Percentiles rank a stretch among this genome's conserved stretches.
These are phyloP conservation scores for Penicillium vulpinum DNA, from an alignment of 2,329 filamentous ascomycete species.

Conservation along the genomic window DNA sequence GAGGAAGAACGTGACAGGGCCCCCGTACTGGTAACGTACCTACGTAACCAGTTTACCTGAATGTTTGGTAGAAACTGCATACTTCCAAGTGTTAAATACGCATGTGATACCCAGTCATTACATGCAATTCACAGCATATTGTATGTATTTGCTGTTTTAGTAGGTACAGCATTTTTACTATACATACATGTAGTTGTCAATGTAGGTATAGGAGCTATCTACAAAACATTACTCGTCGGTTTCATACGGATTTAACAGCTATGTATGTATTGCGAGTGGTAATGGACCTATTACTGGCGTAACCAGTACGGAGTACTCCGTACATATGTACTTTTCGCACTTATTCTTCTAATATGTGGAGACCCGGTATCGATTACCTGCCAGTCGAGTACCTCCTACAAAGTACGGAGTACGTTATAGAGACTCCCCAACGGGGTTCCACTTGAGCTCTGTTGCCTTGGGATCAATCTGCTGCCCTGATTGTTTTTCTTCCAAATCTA, in stretches of 20 bases:
- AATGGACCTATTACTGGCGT: not conserved
- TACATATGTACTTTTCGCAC: not conserved
- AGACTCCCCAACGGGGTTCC: not conserved
- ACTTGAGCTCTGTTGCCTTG: not conserved
- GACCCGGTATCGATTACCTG: not conserved
- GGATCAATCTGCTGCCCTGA: no score
- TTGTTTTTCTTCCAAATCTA: no score
- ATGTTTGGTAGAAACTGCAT: not conserved
- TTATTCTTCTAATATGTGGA: not conserved
- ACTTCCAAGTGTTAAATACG: not conserved
- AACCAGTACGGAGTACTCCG: no score
- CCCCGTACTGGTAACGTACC: not conserved
- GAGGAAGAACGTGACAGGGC: conserved; percentile 20
- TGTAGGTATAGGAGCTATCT: not conserved
- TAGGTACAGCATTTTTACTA: no score
- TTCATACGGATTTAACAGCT: not conserved
- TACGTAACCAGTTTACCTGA: not conserved
- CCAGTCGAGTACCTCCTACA: not conserved
- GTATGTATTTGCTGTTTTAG: not conserved
- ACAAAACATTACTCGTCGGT: no score
- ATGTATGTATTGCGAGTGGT: not conserved
- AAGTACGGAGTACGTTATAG: not conserved
- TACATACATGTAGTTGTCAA: no score
- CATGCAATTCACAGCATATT: not conserved
- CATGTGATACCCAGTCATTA: not conserved